Base-by-base conservation (phyloP, 345 rosid genomes). In the Psidium guajava region DNA sequence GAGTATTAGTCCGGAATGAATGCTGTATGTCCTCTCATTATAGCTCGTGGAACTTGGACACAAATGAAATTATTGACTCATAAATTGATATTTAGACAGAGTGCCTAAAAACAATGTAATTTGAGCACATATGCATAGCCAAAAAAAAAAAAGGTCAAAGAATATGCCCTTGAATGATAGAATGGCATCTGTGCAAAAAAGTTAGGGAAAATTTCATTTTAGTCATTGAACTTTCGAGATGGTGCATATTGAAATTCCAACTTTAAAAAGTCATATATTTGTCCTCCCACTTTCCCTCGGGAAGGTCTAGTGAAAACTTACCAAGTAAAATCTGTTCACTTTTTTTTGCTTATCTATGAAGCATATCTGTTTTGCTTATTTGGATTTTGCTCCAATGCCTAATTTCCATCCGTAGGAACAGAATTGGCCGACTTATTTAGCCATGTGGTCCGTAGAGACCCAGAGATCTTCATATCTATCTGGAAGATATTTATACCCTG, bases 401-500 rank as follows among this genome's bases (percentile, higher is more conserved):
- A 28, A 61, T 61, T 27, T 3, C 40, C 28, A 5, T 61, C n/a
- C n/a, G 7, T 20, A 6, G 57, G 4, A 54, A 54, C 57, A 24
- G 5, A 59, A 59, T 27, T 61, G 15, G 1, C 15, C 28, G 15
- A 27, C 74, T 14, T 61, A 61, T 61, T 6, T 27, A 27, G 1
- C 40, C 2, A 1, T 27, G 28, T 61, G 74, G 21, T 28, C 74
- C 1, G 0, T 27, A 61, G 28, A 14, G 74, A 61, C 9, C 74
- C 0, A 14, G 74, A 61, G 42, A 28, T 61, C 16, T 2, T 61
- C 74, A 27, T 6, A 27, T 61, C 40, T 0, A 15, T 61, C 40
- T 0, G 0, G 74, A 28, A 0, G 5, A 6, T 7, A 28, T 15
- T 3, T 64, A 15, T 28, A 7, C 22, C 0, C 0, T 64, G 16